phyloP scores from a whole-genome alignment of 2,329 filamentous ascomycete species.

The Orbilia quercus region DNA sequence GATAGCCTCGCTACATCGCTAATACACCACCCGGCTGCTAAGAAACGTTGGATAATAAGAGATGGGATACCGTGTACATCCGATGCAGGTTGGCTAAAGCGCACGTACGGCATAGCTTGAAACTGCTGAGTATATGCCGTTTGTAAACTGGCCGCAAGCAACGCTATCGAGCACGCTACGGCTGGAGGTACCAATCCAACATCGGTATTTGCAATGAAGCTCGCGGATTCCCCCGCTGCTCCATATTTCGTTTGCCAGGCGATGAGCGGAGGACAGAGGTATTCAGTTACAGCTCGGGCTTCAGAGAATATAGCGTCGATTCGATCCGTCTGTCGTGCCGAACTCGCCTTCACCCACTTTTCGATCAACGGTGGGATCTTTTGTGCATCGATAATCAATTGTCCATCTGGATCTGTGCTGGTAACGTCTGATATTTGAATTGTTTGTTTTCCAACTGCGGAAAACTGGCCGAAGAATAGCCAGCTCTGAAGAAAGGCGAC shows the following conservation, averaged over 20 bases:
- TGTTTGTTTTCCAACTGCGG: conserved; percentile 26
- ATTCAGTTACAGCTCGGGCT: conserved; percentile 21
- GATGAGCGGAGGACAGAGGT: conserved; percentile 29
- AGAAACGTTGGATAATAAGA: conserved; percentile 32
- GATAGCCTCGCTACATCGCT: conserved; percentile 41
- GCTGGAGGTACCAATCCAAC: conserved; percentile 21
- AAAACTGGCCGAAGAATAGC: conserved; percentile 50
- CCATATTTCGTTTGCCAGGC: conserved; percentile 43
- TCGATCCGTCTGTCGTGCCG: conserved; percentile 11
- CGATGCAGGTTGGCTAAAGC: conserved; percentile 34
- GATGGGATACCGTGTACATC: conserved; percentile 36
- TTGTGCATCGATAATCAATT: conserved; percentile 27
- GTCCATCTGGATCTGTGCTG: conserved; percentile 1
- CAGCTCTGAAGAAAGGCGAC: conserved; percentile 49
- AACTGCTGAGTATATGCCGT: conserved; percentile 31
- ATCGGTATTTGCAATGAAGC: conserved; percentile 5
- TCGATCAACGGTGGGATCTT: conserved; percentile 26
- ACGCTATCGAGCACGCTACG: conserved; percentile 31
- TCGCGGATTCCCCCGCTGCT: conserved; percentile 1
- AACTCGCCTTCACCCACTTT: conserved; percentile 36
- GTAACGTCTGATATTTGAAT: conserved; percentile 29
- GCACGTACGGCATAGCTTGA: conserved; percentile 28
- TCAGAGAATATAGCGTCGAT: conserved; percentile 26
- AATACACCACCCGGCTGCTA: conserved; percentile 45
- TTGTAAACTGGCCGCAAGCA: conserved; percentile 23